Evolutionary conservation across 345 rosid species (phyloP), one percentile per base, ranked within the genome.

Genomic region (Bruguiera gymnorhiza): DNA sequence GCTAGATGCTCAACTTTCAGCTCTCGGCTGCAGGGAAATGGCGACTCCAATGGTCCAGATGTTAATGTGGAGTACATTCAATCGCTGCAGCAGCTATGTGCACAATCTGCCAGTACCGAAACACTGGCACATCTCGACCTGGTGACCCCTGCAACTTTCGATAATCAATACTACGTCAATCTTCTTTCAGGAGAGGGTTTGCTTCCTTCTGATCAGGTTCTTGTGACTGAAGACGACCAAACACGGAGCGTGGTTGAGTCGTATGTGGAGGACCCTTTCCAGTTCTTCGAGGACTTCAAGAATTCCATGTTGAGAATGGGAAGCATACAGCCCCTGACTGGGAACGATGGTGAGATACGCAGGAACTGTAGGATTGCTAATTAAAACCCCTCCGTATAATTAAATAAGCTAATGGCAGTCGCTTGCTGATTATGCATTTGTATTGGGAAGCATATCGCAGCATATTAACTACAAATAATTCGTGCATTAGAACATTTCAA

Each of bases 111-210:
- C 24, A 63, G 74, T 29, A 24, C 73, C 65, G 36, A 82, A 5
- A 81, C 71, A 3, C 67, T 85, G 9, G 90, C 91, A 3, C 85
- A 83, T 6, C 97, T 88, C 0, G 97, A 91, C 81, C 68, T 85
- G 29, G 91, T 75, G 9, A 91, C 93, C 0, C 98, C 96, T 0
- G 82, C 86, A 7, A 89, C 91, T 0, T 94, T 94, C 15, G 97
- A 94, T 75, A 94, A 87, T 70, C 98, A 89, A 67, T 93, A 93
- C 81, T 89, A 80, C 52, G 64, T 86, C 36, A 91, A 91, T 71
- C 91, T 91, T 61, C 73, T 88, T 65, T 87, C 95, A 0, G 93
- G 93, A 0, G 86, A 91, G 62, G 97, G 98, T 29, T 72, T 88
- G 80, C 95, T 91, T 62, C 86, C 85, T 6, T 89, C 96, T 0